Base-by-base conservation (phyloP, 2,329 filamentous ascomycete species). In the Nannizziopsis arthrosporioides region DNA sequence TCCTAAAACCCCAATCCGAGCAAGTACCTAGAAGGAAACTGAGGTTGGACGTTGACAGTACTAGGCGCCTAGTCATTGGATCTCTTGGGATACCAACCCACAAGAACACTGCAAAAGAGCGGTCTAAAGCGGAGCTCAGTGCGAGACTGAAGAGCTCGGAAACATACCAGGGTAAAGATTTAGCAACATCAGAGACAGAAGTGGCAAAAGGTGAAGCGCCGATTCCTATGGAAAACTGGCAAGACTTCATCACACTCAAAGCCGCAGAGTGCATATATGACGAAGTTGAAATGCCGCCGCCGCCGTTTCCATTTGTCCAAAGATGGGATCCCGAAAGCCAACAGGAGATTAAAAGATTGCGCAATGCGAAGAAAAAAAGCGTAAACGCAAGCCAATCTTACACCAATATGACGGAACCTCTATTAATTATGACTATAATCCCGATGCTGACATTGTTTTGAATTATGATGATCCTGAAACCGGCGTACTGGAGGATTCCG, bases 241-340 rank as follows among this genome's bases (percentile, higher is more conserved):
- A 78, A 55, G 69, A 77, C 3, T 86, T 80, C 55, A 81, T 95
- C 51, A 75, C 71, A 9, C 79, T 94, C 52, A 76, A 77, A 18
- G 89, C 86, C 17, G 85, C 93, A 0, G 90, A 96, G 63, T 95
- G 89, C 64, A 78, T 80, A 53, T 74, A 84, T n/a, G 76, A 84
- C 27, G 76, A 73, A 4, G 68, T 86, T 35, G 68, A 75, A 30
- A 71, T 94, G 40, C 84, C 77, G 46, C 76, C 85, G 31, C 89
- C 90, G 0, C 85, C 89, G 0, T 95, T 93, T 59, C 89, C 89
- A 0, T 95, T 95, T 63, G 73, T 84, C 12, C 88, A 95, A 63
- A 77, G 85, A 41, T 95, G 89, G 90, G 86, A 94, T 63, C 75
- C 78, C 2, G 82, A 87, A 52, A 84, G 89, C 57, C 74, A 77